These are phyloP conservation scores for Usnea hakonensis DNA, from an alignment of 495 filamentous ascomycete species.

Conservation along the genomic window DNA sequence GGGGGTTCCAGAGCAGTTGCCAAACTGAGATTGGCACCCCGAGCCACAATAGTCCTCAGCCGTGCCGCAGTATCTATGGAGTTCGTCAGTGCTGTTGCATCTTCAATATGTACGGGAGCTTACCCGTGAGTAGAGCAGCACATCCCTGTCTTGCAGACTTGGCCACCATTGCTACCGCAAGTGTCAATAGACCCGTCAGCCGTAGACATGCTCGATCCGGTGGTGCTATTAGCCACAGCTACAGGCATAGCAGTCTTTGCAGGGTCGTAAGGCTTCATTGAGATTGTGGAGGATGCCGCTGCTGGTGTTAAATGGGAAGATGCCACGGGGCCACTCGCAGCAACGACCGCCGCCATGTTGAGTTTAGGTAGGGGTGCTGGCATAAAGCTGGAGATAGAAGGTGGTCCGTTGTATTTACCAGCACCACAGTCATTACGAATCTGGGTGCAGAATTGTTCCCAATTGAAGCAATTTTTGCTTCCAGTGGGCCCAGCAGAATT, in stretches of 20 bases:
- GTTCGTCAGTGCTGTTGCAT: background rate
- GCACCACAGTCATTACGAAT: constrained; percentile 42
- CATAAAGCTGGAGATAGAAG: constrained; percentile 31
- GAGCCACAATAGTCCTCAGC: constrained; percentile 33
- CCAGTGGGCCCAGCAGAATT: constrained; percentile 50
- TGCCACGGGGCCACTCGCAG: constrained; percentile 6
- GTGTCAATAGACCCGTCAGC: constrained; percentile 17
- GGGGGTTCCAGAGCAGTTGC: constrained; percentile 23
- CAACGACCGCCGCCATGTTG: constrained; percentile 6
- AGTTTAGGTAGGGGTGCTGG: constrained; percentile 32
- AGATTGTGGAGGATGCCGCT: background rate
- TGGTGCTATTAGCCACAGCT: constrained; percentile 1
- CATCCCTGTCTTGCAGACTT: constrained; percentile 20
- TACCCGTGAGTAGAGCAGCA: constrained; percentile 25
- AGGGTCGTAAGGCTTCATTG: constrained; percentile 2
- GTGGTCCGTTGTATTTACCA: constrained; percentile 49
- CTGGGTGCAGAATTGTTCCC: constrained; percentile 51
- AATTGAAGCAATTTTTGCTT: constrained; percentile 46
- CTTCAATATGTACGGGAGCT: background rate
- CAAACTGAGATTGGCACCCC: constrained; percentile 36
- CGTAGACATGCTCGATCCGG: background rate
- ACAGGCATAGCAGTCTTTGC: constrained; percentile 1
- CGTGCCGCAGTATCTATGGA: constrained; percentile 33
- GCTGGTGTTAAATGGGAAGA: constrained; percentile 1
- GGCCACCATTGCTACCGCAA: constrained; percentile 23